Evolutionary conservation across 768 basidiomycete species (phyloP).

Genomic region (Lanmaoa pseudosensibilis): DNA sequence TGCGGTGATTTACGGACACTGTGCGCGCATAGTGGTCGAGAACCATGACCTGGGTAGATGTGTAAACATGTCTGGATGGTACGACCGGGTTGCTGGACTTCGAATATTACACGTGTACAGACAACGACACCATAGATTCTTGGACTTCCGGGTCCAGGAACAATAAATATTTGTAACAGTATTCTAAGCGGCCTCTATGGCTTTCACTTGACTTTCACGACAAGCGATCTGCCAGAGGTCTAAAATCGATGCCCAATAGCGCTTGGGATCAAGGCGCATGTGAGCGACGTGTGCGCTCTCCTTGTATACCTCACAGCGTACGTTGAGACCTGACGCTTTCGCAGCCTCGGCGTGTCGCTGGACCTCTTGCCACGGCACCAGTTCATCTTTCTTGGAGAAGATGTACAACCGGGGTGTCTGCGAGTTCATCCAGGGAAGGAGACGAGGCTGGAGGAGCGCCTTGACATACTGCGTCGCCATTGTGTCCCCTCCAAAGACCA

Average conservation of each 20-base stretch:
- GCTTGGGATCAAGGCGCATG: conserved; percentile 28
- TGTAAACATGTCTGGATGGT: background rate
- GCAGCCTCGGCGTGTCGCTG: conserved; percentile 27
- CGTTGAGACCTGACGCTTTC: conserved; percentile 24
- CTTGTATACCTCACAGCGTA: conserved; percentile 32
- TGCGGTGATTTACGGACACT: background rate
- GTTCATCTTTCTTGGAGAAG: conserved; percentile 33
- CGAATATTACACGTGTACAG: background rate
- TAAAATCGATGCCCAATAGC: conserved; percentile 28
- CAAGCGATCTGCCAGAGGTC: conserved; percentile 23
- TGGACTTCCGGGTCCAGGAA: no score
- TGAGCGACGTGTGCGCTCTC: conserved; percentile 38
- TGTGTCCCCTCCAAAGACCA: conserved; percentile 20
- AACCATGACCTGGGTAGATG: background rate
- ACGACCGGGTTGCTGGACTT: background rate
- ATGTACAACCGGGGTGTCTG: conserved; percentile 38
- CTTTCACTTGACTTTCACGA: background rate
- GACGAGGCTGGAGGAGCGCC: conserved; percentile 18
- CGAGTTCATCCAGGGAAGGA: conserved; percentile 34
- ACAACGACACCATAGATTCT: background rate
- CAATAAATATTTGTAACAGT: no score
- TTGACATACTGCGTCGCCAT: conserved; percentile 4
- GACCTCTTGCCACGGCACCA: conserved; percentile 32
- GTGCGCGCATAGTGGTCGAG: background rate
- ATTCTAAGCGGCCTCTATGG: background rate